Conservation (phyloP, 2,329 filamentous ascomycete species). For the Penicillium sp. region DNA sequence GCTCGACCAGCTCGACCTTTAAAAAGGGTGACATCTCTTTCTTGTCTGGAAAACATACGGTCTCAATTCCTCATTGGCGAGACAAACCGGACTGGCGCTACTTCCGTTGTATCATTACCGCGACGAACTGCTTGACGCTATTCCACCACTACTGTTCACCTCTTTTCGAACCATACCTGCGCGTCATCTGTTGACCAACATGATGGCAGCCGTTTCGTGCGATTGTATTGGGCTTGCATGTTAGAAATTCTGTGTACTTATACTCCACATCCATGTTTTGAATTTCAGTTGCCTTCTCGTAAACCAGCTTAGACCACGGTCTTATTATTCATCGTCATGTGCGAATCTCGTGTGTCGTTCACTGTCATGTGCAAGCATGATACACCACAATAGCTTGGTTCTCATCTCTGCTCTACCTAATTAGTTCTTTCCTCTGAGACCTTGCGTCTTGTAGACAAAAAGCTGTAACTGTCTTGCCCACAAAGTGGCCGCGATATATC, state of each 20-base stretch:
- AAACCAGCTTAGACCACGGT: not conserved
- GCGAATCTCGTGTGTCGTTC: not conserved
- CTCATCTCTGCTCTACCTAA: no score
- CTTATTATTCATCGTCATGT: not conserved
- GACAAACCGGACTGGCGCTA: constrained; percentile 2
- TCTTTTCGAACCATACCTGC: constrained; percentile 9
- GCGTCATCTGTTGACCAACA: constrained; percentile 3
- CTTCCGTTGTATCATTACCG: constrained; percentile 19
- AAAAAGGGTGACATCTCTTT: not conserved
- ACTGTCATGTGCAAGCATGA: not conserved
- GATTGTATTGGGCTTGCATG: constrained; percentile 23
- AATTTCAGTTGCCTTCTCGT: not conserved
- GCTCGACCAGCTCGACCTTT: not conserved
- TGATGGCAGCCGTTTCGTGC: constrained; percentile 2
- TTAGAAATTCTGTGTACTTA: constrained; percentile 34
- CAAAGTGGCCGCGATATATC: no score
- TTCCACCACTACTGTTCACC: constrained; percentile 5
- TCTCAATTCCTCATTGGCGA: not conserved
- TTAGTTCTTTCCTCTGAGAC: no score
- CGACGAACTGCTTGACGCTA: constrained; percentile 16
- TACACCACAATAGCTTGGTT: no score
- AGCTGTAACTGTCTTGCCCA: no score
- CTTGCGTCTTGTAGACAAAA: no score
- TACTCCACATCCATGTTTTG: constrained; percentile 16
- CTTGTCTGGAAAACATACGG: not conserved